Base-by-base conservation (phyloP, 768 basidiomycete species). In the Phylloporus scabripes region DNA sequence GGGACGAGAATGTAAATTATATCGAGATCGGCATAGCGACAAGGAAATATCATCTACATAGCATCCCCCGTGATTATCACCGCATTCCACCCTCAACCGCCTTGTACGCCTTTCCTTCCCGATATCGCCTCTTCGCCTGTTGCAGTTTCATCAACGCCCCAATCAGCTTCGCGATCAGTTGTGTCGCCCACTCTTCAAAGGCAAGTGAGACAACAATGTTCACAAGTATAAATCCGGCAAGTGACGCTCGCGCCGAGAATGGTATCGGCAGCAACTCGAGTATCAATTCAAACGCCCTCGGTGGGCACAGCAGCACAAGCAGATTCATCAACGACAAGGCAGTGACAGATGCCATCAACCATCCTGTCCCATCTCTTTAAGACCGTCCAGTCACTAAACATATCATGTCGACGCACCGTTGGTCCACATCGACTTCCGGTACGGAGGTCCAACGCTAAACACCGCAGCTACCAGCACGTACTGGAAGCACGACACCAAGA, bases 391-490 rank as follows among this genome's bases (percentile, higher is more conserved):
- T 34, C 46, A 48, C 32, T 43, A 33, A 47, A 33, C 1, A 43
- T 33, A 31, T 12, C 20, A 6, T 17, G 46, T 31, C 10, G 38
- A 63, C 82, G 48, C 62, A 94, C 94, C 81, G 62, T 99, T 99
- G 14, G 93, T 90, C 81, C 87, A 92, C 78, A 98, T 89, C 21
- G 92, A 79, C 67, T 90, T 87, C 43, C 96, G 81, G 67, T 95
- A 99, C 4, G 96, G 96, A 3, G 94, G 94, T 0, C 96, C 96
- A 56, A 98, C 96, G 64, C 91, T 95, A 72, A 98, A 99, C 0
- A 98, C 92, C 0, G 86, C 95, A 11, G 95, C 96, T 7, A 96
- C 90, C 42, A 98, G 74, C 60, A 98, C 91, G 67, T 99, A 99
- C 70, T 99, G 96, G 82, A 98, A 98, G 53, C 92, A 96, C 9